Evolutionary conservation across 106 monocot species (phyloP).

Genomic region (Platanthera guangdongensis): DNA sequence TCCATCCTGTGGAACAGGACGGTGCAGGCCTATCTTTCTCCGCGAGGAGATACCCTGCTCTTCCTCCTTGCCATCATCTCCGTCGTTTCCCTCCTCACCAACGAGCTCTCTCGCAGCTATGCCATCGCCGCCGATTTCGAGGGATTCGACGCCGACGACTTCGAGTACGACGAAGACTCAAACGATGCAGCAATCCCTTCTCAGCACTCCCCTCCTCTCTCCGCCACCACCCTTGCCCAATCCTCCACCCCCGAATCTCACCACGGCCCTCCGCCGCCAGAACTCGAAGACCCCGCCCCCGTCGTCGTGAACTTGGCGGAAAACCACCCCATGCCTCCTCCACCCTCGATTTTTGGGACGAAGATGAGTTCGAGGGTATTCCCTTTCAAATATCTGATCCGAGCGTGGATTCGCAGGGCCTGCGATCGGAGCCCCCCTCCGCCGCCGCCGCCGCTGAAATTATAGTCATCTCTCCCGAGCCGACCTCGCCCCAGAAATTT

Average conservation of each 20-base stretch:
- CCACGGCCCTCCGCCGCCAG: conserved; percentile 16
- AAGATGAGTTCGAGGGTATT: conserved; percentile 97
- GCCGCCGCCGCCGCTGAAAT: background rate
- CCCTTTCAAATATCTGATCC: conserved; percentile 22
- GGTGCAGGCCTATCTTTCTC: background rate
- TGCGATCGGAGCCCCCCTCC: background rate
- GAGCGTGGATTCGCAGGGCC: background rate
- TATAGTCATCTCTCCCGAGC: background rate
- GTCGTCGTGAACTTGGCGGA: conserved; percentile 2
- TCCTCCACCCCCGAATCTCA: conserved; percentile 9
- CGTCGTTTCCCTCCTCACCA: conserved; percentile 9
- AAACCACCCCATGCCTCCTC: conserved; percentile 14
- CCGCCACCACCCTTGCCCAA: conserved; percentile 10
- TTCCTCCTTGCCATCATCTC: conserved; percentile 12
- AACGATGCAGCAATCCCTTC: background rate
- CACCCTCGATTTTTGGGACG: conserved; percentile 61
- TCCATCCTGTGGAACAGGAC: background rate
- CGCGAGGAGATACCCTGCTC: conserved; percentile 11
- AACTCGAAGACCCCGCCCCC: conserved; percentile 20
- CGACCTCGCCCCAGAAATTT: conserved; percentile 3
- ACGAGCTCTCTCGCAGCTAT: conserved; percentile 9
- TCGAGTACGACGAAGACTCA: conserved; percentile 13
- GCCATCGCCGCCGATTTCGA: conserved; percentile 22
- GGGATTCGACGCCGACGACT: conserved; percentile 23
- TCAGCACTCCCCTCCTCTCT: background rate